These are phyloP conservation scores for Scenedesmus sp. DNA, from an alignment of 163 green algal genomes.

Conservation along the genomic window DNA sequence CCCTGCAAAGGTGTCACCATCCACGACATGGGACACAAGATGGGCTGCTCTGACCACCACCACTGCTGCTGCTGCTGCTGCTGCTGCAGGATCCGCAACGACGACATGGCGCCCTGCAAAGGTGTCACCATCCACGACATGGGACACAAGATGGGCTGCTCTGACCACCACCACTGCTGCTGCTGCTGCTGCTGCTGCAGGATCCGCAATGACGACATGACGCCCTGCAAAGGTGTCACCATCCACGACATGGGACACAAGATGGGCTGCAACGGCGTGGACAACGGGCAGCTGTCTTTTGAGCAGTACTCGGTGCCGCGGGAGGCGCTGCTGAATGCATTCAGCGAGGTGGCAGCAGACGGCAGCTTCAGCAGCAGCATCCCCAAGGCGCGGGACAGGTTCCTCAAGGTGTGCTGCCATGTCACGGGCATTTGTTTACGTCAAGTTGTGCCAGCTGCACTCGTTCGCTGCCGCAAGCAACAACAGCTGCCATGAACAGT, in stretches of 20 bases:
- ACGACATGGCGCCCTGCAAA: too few relatives aligned
- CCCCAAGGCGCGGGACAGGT: conserved; percentile 77
- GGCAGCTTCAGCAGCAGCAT: conserved; percentile 78
- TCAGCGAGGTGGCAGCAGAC: conserved; percentile 73
- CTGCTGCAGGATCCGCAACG: too few relatives aligned
- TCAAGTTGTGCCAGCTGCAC: too few relatives aligned
- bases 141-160: background rate
- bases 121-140: too few relatives aligned
- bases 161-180: background rate
- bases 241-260: conserved; percentile 98
- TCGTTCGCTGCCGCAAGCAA: too few relatives aligned
- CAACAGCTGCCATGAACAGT: too few relatives aligned
- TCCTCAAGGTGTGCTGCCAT: conserved; percentile 80
- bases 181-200: conserved; percentile 23
- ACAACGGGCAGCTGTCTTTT: conserved; percentile 96
- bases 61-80: too few relatives aligned
- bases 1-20: too few relatives aligned
- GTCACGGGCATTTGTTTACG: too few relatives aligned
- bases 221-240: conserved; percentile 75
- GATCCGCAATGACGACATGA: conserved; percentile 82
- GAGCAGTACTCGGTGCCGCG: conserved; percentile 86
- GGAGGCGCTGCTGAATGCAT: conserved; percentile 85
- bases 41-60: too few relatives aligned
- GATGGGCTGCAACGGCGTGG: conserved; percentile 89
- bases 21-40: background rate